Percentiles rank a stretch among this genome's conserved stretches.
Evolutionary conservation across 345 rosid species (phyloP).

Genomic region (Hevea brasiliensis): DNA sequence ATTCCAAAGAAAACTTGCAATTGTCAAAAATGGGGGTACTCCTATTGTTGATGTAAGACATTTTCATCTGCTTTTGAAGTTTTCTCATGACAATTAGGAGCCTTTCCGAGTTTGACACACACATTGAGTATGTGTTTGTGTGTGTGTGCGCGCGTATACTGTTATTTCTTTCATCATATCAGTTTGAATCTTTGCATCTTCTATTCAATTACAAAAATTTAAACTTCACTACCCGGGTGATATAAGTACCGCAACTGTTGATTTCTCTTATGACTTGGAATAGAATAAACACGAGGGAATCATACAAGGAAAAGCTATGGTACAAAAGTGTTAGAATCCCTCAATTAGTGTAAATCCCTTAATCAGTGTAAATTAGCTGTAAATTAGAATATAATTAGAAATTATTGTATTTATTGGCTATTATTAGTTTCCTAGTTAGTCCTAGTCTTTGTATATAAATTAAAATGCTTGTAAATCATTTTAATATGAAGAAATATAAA

Average conservation of each 20-base stretch:
- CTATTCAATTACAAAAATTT: background rate
- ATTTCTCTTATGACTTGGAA: background rate
- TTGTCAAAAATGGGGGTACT: conserved; percentile 71
- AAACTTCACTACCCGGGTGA: background rate
- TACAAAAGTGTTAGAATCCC: no score
- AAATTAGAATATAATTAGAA: no score
- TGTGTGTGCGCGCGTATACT: background rate
- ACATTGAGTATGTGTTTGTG: background rate
- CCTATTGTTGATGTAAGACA: conserved; percentile 67
- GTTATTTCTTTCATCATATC: background rate
- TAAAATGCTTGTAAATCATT: no score
- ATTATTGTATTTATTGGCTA: no score
- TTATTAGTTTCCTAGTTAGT: no score
- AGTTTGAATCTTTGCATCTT: background rate
- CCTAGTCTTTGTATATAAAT: no score
- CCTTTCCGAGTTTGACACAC: background rate
- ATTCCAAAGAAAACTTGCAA: conserved; percentile 80
- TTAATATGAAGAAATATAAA: no score
- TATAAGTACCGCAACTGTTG: background rate
- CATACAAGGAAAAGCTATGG: background rate
- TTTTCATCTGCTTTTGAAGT: conserved; percentile 7
- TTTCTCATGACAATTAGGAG: conserved; percentile 6
- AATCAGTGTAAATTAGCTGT: no score
- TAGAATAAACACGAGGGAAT: background rate
- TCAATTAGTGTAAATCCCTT: no score